A percentile compares a stretch with the other conserved stretches of the same genome.
Evolutionary conservation across 495 filamentous ascomycete genomes (phyloP).

Genomic region (Penicillium mononematosum): DNA sequence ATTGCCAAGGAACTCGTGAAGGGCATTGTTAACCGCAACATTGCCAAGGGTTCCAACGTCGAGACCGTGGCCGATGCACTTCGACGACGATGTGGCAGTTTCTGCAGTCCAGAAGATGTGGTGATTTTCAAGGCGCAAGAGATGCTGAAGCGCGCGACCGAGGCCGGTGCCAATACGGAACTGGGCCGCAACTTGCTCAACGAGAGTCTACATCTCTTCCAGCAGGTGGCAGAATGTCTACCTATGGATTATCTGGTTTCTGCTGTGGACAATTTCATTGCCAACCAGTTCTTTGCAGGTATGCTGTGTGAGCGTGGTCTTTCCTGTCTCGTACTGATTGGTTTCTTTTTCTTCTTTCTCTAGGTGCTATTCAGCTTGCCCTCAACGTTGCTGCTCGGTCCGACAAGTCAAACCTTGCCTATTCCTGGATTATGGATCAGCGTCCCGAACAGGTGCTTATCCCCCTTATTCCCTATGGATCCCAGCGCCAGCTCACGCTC

Average conservation of each 20-base stretch:
- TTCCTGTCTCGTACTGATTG: conserved; percentile 12
- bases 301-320: conserved; percentile 8
- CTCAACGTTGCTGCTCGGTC: conserved; percentile 74
- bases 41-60: conserved; percentile 91
- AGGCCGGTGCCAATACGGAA: conserved; percentile 71
- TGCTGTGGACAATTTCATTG: conserved; percentile 73
- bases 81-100: conserved; percentile 85
- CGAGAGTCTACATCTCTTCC: conserved; percentile 84
- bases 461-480: conserved; percentile 3
- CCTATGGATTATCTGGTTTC: conserved; percentile 75
- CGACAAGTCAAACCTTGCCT: conserved; percentile 79
- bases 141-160: conserved; percentile 79
- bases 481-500: conserved; percentile 12
- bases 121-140: conserved; percentile 98
- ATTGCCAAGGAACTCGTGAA: conserved; percentile 97
- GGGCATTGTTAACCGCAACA: conserved; percentile 96
- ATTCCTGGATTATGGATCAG: conserved; percentile 72
- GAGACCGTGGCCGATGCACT: conserved; percentile 95
- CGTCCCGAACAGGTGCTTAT: conserved; percentile 48
- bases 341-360: not conserved
- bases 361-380: conserved; percentile 85
- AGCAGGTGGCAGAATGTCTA: conserved; percentile 78
- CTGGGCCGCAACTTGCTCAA: conserved; percentile 77
- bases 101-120: conserved; percentile 95
- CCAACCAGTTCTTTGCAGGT: conserved; percentile 80